phyloP scores from a whole-genome alignment of 805 yeast species.

The Candida michaelii region DNA sequence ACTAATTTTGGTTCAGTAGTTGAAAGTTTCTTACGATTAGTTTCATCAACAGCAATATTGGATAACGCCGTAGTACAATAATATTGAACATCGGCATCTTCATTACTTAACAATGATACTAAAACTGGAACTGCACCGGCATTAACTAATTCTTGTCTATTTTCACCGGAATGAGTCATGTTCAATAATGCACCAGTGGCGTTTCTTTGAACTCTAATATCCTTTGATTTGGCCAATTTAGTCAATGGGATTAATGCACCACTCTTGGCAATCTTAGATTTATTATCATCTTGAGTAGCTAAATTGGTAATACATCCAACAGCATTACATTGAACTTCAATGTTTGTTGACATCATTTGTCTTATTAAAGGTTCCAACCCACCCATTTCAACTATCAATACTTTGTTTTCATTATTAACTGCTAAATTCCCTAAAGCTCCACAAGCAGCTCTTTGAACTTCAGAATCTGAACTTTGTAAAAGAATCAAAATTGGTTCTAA shows the following conservation, averaged over 20 bases:
- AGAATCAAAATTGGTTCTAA: conserved; percentile 89
- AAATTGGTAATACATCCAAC: conserved; percentile 98
- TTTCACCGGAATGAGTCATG: conserved; percentile 97
- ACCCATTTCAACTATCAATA: conserved; percentile 95
- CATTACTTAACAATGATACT: conserved; percentile 78
- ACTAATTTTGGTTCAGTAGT: conserved; percentile 93
- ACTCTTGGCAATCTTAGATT: conserved; percentile 90
- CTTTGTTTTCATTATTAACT: conserved; percentile 91
- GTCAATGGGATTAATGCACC: conserved; percentile 96
- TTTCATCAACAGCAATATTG: conserved; percentile 95
- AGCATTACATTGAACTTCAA: conserved; percentile 98
- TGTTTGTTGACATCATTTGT: conserved; percentile 96
- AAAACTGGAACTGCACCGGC: conserved; percentile 98
- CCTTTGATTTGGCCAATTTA: conserved; percentile 89
- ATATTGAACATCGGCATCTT: conserved; percentile 96
- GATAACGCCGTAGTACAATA: conserved; percentile 97
- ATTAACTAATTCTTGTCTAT: conserved; percentile 92
- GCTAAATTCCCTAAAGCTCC: conserved; percentile 99
- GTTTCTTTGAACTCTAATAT: conserved; percentile 94
- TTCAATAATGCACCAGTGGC: conserved; percentile 97
- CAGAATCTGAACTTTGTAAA: conserved; percentile 83
- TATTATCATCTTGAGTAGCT: conserved; percentile 97
- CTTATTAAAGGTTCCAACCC: conserved; percentile 94
- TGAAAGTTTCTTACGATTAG: conserved; percentile 82
- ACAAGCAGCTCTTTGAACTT: conserved; percentile 97